Conservation (phyloP, 2,329 filamentous ascomycete species). For the Aspergillus pseudotamarii region DNA sequence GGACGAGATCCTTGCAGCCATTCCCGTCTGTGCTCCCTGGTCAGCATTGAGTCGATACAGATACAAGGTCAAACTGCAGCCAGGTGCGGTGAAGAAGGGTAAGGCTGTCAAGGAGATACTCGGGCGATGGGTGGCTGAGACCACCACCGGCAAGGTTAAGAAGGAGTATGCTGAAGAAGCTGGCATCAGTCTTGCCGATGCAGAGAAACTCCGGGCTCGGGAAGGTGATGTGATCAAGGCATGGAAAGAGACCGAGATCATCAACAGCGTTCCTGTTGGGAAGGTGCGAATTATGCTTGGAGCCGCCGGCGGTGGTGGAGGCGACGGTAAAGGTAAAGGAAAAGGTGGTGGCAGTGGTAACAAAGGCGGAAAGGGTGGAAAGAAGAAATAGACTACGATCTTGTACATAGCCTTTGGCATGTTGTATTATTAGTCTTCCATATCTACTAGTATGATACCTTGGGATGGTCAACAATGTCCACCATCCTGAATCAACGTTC, state of each 20-base stretch:
- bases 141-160: slow-evolving; percentile 49
- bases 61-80: slow-evolving; percentile 94
- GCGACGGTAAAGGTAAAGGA: slow-evolving; percentile 41
- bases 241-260: slow-evolving; percentile 79
- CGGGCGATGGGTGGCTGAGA: slow-evolving; percentile 74
- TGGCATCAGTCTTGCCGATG: slow-evolving; percentile 53
- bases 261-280: slow-evolving; percentile 77
- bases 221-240: slow-evolving; percentile 83
- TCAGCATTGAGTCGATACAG: slow-evolving; percentile 70
- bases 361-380: slow-evolving; percentile 40
- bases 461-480: neutral
- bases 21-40: slow-evolving; percentile 67
- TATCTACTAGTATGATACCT: neutral
- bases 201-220: slow-evolving; percentile 78
- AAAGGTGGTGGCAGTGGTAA: slow-evolving; percentile 35
- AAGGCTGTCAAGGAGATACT: slow-evolving; percentile 91
- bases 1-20: slow-evolving; percentile 70
- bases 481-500: neutral
- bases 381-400: slow-evolving; percentile 38
- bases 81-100: slow-evolving; percentile 86
- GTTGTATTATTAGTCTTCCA: neutral
- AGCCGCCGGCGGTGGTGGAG: slow-evolving; percentile 38
- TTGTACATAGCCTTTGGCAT: neutral
- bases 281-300: slow-evolving; percentile 79
- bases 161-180: slow-evolving; percentile 62